Conservation (phyloP, 345 rosid genomes). For the Capsella bursapastoris region DNA sequence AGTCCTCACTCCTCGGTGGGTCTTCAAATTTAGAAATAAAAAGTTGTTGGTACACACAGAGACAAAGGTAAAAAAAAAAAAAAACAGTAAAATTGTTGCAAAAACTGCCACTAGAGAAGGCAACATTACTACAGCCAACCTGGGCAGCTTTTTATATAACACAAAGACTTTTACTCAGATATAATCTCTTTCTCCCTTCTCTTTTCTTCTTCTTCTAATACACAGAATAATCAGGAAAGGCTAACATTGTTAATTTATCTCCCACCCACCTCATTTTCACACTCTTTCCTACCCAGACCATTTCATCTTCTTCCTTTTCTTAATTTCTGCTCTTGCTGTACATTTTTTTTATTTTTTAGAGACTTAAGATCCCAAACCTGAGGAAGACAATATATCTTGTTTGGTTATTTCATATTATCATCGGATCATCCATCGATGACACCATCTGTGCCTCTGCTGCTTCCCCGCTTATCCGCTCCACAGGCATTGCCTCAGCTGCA, state of each 20-base stretch:
- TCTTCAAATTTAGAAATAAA: slow-evolving; percentile 38
- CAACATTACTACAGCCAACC: slow-evolving; percentile 80
- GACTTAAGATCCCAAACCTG: slow-evolving; percentile 18
- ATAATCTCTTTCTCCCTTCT: slow-evolving; percentile 19
- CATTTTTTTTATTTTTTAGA: slow-evolving; percentile 1
- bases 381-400: slow-evolving; percentile 39
- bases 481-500: slow-evolving; percentile 63
- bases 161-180: slow-evolving; percentile 43
- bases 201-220: slow-evolving; percentile 40
- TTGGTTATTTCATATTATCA: slow-evolving; percentile 57
- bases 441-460: slow-evolving; percentile 63
- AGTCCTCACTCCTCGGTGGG: slow-evolving; percentile 44
- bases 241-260: slow-evolving; percentile 26
- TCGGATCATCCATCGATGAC: slow-evolving; percentile 73
- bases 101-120: slow-evolving; percentile 97
- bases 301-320: slow-evolving; percentile 1
- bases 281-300: slow-evolving; percentile 18
- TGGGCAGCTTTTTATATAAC: slow-evolving; percentile 80
- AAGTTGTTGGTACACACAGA: slow-evolving; percentile 27
- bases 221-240: slow-evolving; percentile 44
- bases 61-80: not conserved
- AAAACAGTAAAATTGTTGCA: slow-evolving; percentile 25
- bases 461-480: slow-evolving; percentile 53
- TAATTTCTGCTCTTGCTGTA: slow-evolving; percentile 35
- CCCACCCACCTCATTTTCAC: slow-evolving; percentile 7